Conservation (phyloP, 495 filamentous ascomycete species). For the Parathielavia hyrcaniae region DNA sequence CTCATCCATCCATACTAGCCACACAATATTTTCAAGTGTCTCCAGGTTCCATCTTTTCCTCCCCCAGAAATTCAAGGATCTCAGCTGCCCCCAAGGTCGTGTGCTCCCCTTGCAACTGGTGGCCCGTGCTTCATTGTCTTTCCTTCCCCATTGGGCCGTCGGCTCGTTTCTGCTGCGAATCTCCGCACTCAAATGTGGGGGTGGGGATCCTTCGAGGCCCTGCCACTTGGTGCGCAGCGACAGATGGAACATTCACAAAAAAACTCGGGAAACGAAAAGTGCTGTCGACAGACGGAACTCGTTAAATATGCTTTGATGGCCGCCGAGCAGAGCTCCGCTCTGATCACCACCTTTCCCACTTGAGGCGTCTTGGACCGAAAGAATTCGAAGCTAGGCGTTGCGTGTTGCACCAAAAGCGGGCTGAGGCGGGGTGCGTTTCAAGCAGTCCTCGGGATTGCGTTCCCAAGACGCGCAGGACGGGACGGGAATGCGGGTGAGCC, state of each 20-base stretch:
- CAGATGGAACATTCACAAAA: neutral
- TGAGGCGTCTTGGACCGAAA: neutral
- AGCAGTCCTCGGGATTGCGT: neutral
- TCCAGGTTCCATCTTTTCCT: too few species aligned
- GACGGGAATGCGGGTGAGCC: neutral
- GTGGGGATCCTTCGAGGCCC: neutral
- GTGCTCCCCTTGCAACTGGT: neutral
- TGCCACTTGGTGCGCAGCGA: neutral
- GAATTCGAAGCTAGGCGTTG: conserved; percentile 1
- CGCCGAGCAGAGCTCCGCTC: too few species aligned
- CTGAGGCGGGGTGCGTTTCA: conserved; percentile 17
- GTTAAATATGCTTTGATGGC: too few species aligned
- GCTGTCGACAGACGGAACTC: neutral
- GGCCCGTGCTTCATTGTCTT: conserved; percentile 12
- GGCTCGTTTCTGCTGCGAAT: conserved; percentile 11
- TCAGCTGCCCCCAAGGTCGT: neutral
- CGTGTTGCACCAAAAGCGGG: conserved; percentile 17
- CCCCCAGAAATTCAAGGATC: too few species aligned
- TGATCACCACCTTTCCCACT: neutral
- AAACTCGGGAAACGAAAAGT: neutral
- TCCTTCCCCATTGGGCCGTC: conserved; percentile 20
- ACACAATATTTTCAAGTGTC: too few species aligned
- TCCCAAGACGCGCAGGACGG: neutral
- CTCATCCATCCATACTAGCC: too few species aligned
- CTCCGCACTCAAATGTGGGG: conserved; percentile 27